These are phyloP conservation scores for Chrysoporthe austroafricana DNA, from an alignment of 2,329 filamentous ascomycete genomes.

Conservation along the genomic window DNA sequence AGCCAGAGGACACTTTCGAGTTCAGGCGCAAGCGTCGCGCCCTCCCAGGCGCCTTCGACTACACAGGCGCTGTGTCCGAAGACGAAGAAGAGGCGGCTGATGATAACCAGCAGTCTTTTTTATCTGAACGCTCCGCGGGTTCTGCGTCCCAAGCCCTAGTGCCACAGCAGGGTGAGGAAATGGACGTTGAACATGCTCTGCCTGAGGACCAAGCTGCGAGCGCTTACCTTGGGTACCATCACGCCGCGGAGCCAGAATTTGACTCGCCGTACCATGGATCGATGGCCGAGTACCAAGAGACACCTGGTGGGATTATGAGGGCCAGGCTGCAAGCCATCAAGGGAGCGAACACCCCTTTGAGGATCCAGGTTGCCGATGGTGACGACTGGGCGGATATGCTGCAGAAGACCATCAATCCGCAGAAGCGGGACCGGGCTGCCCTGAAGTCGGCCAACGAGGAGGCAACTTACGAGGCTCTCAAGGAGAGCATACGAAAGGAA, in stretches of 20 bases:
- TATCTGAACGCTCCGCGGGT: slow-evolving; percentile 89
- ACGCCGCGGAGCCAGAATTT: slow-evolving; percentile 71
- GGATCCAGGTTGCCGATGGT: slow-evolving; percentile 65
- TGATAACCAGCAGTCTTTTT: slow-evolving; percentile 74
- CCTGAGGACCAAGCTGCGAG: slow-evolving; percentile 73
- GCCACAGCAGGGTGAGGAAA: slow-evolving; percentile 65
- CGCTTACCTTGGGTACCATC: slow-evolving; percentile 74
- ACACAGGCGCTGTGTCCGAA: slow-evolving; percentile 57
- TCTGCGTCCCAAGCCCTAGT: slow-evolving; percentile 66
- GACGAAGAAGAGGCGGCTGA: slow-evolving; percentile 58
- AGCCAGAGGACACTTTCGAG: slow-evolving; percentile 62
- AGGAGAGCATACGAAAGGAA: slow-evolving; percentile 38
- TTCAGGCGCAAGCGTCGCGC: slow-evolving; percentile 53
- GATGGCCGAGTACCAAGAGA: slow-evolving; percentile 50
- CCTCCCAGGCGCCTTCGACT: slow-evolving; percentile 82
- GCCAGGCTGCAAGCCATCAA: slow-evolving; percentile 68
- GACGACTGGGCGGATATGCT: slow-evolving; percentile 95
- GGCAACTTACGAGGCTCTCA: slow-evolving; percentile 53
- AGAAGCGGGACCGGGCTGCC: slow-evolving; percentile 85
- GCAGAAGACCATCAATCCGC: slow-evolving; percentile 89
- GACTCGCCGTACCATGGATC: slow-evolving; percentile 58
- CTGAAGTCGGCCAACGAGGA: slow-evolving; percentile 65
- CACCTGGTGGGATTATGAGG: slow-evolving; percentile 65
- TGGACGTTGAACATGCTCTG: slow-evolving; percentile 78
- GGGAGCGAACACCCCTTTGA: slow-evolving; percentile 60